phyloP scores from a whole-genome alignment of 1,139 yeast species.

The Candida albicans region DNA sequence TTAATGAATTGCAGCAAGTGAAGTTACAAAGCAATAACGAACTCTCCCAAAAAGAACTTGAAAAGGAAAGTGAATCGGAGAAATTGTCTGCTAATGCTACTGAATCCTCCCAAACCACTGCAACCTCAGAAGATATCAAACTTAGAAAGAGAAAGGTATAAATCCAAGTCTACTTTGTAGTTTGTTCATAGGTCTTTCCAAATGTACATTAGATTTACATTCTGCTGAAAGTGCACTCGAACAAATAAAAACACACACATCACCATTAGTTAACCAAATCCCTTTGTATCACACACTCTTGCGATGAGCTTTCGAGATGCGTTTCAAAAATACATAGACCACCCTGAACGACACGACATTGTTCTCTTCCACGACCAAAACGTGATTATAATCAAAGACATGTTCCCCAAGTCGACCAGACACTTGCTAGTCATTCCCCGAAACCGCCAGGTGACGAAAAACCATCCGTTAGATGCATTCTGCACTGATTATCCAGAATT shows the following conservation, averaged over 20 bases:
- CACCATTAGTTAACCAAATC: too few species aligned
- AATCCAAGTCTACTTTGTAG: neutral
- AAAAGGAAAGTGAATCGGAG: slow-evolving; percentile 4
- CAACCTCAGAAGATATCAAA: slow-evolving; percentile 4
- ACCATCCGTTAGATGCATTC: slow-evolving; percentile 59
- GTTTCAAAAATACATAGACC: slow-evolving; percentile 33
- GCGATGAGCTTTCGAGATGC: slow-evolving; percentile 37
- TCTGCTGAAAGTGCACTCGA: neutral
- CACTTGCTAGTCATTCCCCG: slow-evolving; percentile 68
- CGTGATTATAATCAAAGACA: slow-evolving; percentile 59
- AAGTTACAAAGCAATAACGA: slow-evolving; percentile 33
- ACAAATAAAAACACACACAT: neutral
- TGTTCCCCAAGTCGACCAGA: slow-evolving; percentile 60
- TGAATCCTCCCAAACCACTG: slow-evolving; percentile 1
- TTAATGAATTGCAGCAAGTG: slow-evolving; percentile 61
- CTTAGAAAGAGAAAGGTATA: slow-evolving; percentile 14
- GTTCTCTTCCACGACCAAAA: slow-evolving; percentile 48
- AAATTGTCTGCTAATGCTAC: slow-evolving; percentile 3
- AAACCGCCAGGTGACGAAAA: slow-evolving; percentile 33
- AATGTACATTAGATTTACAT: too few species aligned
- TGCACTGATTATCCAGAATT: slow-evolving; percentile 20
- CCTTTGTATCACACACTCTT: too few species aligned
- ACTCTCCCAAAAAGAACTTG: slow-evolving; percentile 12
- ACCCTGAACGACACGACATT: slow-evolving; percentile 25
- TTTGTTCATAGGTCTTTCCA: too few species aligned